Conservation (phyloP, 768 basidiomycete genomes). For the Cyathus striatus region DNA sequence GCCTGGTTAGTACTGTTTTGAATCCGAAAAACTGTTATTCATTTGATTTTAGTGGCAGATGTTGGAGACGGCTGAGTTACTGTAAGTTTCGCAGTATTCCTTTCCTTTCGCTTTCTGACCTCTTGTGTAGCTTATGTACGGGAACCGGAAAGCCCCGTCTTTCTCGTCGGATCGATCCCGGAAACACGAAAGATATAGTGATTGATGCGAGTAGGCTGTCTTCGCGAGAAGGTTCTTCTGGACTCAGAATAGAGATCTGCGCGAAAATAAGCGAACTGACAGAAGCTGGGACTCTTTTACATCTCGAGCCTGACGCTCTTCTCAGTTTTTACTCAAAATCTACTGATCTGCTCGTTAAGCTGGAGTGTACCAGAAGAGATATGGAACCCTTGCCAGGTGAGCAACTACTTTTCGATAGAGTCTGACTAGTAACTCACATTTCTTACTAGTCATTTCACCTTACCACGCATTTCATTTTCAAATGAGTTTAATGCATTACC, state of each 20-base stretch:
- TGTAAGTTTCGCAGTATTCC: constrained; percentile 17
- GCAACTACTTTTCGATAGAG: constrained; percentile 5
- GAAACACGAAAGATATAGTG: too few relatives aligned
- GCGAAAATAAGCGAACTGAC: constrained; percentile 28
- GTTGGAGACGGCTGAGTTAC: constrained; percentile 29
- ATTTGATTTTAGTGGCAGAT: constrained; percentile 37
- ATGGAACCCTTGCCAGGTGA: constrained; percentile 32
- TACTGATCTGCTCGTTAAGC: constrained; percentile 20
- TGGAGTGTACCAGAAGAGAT: constrained; percentile 31
- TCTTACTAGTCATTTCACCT: constrained; percentile 31
- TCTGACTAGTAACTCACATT: neutral
- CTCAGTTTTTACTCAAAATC: constrained; percentile 26
- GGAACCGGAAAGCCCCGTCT: constrained; percentile 37
- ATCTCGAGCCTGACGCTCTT: constrained; percentile 19
- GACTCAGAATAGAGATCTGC: constrained; percentile 29
- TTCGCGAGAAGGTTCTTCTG: constrained; percentile 15
- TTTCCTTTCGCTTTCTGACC: constrained; percentile 1
- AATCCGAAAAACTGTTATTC: too few relatives aligned
- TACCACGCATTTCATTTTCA: constrained; percentile 36
- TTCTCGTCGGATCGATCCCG: constrained; percentile 26
- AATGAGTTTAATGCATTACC: constrained; percentile 33
- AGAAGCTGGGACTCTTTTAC: constrained; percentile 23
- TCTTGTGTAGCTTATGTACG: constrained; percentile 28
- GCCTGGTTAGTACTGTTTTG: too few relatives aligned
- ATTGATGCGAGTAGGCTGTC: constrained; percentile 18